phyloP scores from a whole-genome alignment of 176 grass and related monocot species.

The Rhipidocladum racemiflorum region DNA sequence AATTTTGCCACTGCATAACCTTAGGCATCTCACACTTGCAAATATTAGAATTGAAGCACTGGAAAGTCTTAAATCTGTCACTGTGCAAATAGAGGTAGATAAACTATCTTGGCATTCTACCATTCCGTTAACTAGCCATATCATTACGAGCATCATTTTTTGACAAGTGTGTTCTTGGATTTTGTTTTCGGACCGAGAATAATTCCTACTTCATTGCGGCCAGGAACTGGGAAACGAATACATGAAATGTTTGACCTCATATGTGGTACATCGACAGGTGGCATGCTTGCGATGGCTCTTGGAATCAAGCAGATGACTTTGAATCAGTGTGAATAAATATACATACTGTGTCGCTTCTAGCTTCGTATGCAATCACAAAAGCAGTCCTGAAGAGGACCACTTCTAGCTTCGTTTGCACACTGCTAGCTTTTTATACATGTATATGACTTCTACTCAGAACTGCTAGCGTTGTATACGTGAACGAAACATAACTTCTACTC shows the following conservation, averaged over 20 bases:
- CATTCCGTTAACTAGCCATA: constrained; percentile 9
- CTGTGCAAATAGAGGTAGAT: constrained; percentile 88
- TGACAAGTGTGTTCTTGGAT: constrained; percentile 12
- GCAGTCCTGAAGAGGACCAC: too few species aligned
- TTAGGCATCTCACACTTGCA: constrained; percentile 91
- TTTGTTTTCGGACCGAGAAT: constrained; percentile 82
- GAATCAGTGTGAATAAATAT: constrained; percentile 98
- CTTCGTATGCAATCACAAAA: too few species aligned
- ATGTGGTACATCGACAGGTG: constrained; percentile 97
- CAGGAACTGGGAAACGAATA: constrained; percentile 86
- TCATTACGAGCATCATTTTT: constrained; percentile 14
- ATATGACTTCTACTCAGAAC: too few species aligned
- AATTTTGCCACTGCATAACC: constrained; percentile 88
- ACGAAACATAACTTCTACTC: too few species aligned
- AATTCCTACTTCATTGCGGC: constrained; percentile 81
- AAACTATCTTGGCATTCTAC: constrained; percentile 22
- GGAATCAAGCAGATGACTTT: constrained; percentile 91
- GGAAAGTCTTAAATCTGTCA: constrained; percentile 86
- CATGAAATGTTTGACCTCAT: constrained; percentile 99
- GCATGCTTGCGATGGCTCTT: constrained; percentile 97
- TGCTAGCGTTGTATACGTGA: too few species aligned
- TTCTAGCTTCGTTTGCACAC: too few species aligned
- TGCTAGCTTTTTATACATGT: too few species aligned
- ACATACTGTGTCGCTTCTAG: too few species aligned
- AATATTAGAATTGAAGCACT: constrained; percentile 98